Percentiles rank a stretch among this genome's conserved stretches.
Evolutionary conservation across 768 basidiomycete genomes (phyloP).

Genomic region (Albatrellus ellisii): DNA sequence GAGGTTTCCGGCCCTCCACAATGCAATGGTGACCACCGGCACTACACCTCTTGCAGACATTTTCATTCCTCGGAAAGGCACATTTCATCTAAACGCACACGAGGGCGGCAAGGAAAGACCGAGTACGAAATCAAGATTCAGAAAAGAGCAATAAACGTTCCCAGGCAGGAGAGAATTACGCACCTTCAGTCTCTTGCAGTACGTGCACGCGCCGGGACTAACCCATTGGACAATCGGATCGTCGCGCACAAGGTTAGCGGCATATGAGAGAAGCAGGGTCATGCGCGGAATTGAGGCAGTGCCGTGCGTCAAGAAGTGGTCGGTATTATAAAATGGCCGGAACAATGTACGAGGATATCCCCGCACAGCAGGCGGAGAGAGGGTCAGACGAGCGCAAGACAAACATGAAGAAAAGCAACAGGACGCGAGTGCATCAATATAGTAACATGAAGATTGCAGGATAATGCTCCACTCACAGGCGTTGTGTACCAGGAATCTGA

Average conservation of each 20-base stretch:
- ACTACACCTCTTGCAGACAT: constrained; percentile 71
- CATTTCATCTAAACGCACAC: constrained; percentile 61
- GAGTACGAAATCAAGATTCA: background rate
- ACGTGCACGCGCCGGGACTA: constrained; percentile 73
- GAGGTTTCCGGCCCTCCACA: constrained; percentile 72
- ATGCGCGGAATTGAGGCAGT: background rate
- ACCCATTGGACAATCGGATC: background rate
- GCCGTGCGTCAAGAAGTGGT: too few species aligned
- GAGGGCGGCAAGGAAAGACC: constrained; percentile 4
- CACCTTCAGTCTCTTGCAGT: constrained; percentile 85
- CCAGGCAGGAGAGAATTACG: constrained; percentile 16
- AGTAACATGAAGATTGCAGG: too few species aligned
- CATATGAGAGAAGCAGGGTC: background rate
- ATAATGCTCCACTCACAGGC: too few species aligned
- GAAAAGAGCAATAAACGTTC: background rate
- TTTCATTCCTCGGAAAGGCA: constrained; percentile 58
- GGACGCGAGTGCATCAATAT: too few species aligned
- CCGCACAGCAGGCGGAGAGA: too few species aligned
- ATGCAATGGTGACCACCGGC: constrained; percentile 63
- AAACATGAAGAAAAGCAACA: too few species aligned
- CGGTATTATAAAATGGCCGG: too few species aligned
- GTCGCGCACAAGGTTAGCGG: background rate
- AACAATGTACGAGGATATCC: too few species aligned
- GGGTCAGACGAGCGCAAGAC: too few species aligned
- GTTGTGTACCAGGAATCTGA: too few species aligned